Base-by-base conservation (phyloP, 768 basidiomycete species). In the Hericium rajendrae region DNA sequence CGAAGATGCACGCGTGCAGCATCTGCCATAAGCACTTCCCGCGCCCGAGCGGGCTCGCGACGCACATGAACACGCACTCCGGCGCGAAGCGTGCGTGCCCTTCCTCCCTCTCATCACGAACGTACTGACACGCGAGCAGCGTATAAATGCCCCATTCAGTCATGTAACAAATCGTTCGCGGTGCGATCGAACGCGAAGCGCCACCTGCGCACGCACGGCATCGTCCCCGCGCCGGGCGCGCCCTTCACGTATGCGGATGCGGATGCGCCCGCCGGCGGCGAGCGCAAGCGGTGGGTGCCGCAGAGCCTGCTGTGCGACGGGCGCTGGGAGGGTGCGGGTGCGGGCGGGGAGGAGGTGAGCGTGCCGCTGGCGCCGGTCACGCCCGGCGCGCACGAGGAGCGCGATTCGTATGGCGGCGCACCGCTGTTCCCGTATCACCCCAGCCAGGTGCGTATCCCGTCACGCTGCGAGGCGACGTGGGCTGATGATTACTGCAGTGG, bases 181-280 rank as follows among this genome's bases (percentile, higher is more conserved):
- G 88, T 91, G 16, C 81, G 86, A 12, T 91, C 88, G 8, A 91
- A 91, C 63, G 87, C 87, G 15, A 87, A 83, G 68, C 79, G 88
- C 38, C 88, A 91, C 65, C 76, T 88, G 39, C 84, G 86, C 48
- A 89, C 85, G 1, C 88, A 91, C 62, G 85, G 85, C 24, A 75
- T 84, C 46, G 71, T 65, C 41, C 68, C 78, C 24, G 75, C 74
- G 46, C 77, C 78, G 61, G 77, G 79, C 48, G 71, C 72, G 38
- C 76, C 78, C 50, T 61, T 78, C 56, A 72, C n/a, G 10, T 46
- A 46, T 16, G 18, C 24, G 41, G 41, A 46, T 3, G 20, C 41
- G 20, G 41, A 16, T 6, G 41, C 41, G 20, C 20, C 41, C 41
- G 16, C 77, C 57, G 73, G 13, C n/a, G 16, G 20, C 20, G 18